These are phyloP conservation scores for Xylaria nigripes DNA, from an alignment of 495 filamentous ascomycete species.

Conservation along the genomic window DNA sequence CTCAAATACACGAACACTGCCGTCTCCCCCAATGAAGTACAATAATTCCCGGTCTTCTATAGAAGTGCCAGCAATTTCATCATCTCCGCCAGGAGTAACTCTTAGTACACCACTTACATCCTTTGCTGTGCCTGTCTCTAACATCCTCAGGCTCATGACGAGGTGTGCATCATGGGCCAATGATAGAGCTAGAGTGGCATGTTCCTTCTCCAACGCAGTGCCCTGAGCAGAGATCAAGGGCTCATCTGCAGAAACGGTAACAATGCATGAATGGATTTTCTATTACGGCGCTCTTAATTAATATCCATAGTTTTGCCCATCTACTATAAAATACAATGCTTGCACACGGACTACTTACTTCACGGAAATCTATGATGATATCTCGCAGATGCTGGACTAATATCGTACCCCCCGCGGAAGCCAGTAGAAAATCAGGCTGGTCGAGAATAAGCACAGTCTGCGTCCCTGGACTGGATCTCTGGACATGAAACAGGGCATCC, in stretches of 20 bases:
- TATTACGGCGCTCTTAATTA: constrained; percentile 24
- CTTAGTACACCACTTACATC: constrained; percentile 88
- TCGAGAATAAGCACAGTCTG: constrained; percentile 44
- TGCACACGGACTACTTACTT: constrained; percentile 34
- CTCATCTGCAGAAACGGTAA: constrained; percentile 62
- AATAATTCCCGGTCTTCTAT: constrained; percentile 63
- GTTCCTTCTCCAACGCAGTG: constrained; percentile 61
- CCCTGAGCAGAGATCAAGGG: constrained; percentile 50
- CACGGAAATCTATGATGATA: constrained; percentile 42
- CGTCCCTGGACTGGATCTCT: constrained; percentile 8
- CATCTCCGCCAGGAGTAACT: constrained; percentile 50
- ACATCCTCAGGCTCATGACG: constrained; percentile 58
- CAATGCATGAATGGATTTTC: constrained; percentile 50
- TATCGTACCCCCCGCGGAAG: constrained; percentile 30
- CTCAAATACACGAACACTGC: constrained; percentile 72
- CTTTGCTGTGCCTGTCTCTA: constrained; percentile 78
- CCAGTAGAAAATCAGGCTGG: constrained; percentile 48
- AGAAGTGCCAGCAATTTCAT: constrained; percentile 13
- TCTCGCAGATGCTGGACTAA: constrained; percentile 27
- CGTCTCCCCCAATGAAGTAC: constrained; percentile 71
- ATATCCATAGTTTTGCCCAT: background rate
- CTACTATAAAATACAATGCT: background rate
- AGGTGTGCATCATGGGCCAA: constrained; percentile 66
- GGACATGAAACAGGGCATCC: constrained; percentile 16
- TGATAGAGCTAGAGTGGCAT: constrained; percentile 59